Base-by-base conservation (phyloP, 495 filamentous ascomycete genomes). In the Geopyxis carbonaria region DNA sequence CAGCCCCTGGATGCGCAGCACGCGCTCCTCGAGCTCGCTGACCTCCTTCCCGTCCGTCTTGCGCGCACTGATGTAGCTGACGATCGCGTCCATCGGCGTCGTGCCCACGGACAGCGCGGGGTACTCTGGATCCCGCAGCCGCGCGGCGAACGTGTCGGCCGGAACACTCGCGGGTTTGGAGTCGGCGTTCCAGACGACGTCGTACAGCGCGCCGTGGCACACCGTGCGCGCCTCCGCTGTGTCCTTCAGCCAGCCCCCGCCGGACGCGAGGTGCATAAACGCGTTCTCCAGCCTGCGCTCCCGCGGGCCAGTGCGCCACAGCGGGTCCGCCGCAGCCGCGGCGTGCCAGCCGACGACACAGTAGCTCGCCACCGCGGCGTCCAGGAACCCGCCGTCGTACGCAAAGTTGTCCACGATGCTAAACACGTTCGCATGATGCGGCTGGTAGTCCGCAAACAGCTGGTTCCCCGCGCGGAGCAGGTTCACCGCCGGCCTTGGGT, bases 261-360 rank as follows among this genome's bases (percentile, higher is more conserved):
- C 8, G 7, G 24, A 2, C 24, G 34, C 5, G 29, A 43, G 25
- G n/a, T 33, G 16, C 40, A 52, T 43, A 9, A 14, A 23, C 8
- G 15, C 21, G 30, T 6, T 21, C 11, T 14, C 8, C 32, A 51
- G 36, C 13, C 40, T 39, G 13, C 30, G 28, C n/a, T 20, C 25
- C 15, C 25, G 48, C 4, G 23, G 8, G 2, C 31, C 10, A n/a
- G 30, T 20, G 14, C 10, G 29, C 16, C 39, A 34, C 9, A 59
- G 43, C 22, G 48, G 53, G 38, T 61, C 56, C 3, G 52, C 38
- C 3, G 41, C 28, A 8, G 13, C 15, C 4, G 59, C 40, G 1
- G 53, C 50, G 41, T 72, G 64, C 66, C 65, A 73, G 3, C 70
- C 68, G 1, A 72, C 8, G 0, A 74, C 57, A 39, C 59, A 65